Evolutionary conservation across 352 stramenopile species (phyloP).

Genomic region (Phytopythium vexans): DNA sequence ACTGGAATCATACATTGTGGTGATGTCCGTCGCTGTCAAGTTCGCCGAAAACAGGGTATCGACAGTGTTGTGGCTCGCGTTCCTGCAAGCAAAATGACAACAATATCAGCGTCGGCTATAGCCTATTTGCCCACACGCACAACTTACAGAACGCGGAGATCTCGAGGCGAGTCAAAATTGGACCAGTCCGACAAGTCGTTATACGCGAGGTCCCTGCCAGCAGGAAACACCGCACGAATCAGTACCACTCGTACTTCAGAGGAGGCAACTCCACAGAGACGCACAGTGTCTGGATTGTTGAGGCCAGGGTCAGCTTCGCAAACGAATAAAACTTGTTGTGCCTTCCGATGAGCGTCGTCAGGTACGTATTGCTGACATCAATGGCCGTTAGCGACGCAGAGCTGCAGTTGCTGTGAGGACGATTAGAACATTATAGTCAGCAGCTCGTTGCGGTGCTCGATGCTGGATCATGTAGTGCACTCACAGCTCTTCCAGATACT

Average conservation of each 20-base stretch:
- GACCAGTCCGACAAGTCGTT: conserved; percentile 30
- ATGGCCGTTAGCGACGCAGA: conserved; percentile 24
- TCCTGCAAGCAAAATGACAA: conserved; percentile 12
- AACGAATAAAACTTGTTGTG: conserved; percentile 26
- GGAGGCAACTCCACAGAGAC: not conserved
- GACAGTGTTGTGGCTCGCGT: conserved; percentile 26
- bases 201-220: conserved; percentile 19
- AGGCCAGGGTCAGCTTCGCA: conserved; percentile 14
- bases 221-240: not conserved
- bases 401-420: conserved; percentile 15
- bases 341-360: conserved; percentile 16
- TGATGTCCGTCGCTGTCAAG: conserved; percentile 18
- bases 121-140: no score
- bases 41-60: conserved; percentile 16
- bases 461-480: not conserved
- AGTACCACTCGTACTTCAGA: not conserved
- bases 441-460: not conserved
- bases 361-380: conserved; percentile 19
- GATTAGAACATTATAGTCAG: not conserved
- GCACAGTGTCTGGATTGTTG: conserved; percentile 24
- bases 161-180: conserved; percentile 17
- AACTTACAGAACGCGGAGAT: conserved; percentile 27
- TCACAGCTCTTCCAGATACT: conserved; percentile 3
- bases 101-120: not conserved
- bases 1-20: conserved; percentile 18